Percentiles rank a stretch among this genome's conserved stretches.
phyloP scores from a whole-genome alignment of 2,329 filamentous ascomycete genomes.

The Neurospora crassa region DNA sequence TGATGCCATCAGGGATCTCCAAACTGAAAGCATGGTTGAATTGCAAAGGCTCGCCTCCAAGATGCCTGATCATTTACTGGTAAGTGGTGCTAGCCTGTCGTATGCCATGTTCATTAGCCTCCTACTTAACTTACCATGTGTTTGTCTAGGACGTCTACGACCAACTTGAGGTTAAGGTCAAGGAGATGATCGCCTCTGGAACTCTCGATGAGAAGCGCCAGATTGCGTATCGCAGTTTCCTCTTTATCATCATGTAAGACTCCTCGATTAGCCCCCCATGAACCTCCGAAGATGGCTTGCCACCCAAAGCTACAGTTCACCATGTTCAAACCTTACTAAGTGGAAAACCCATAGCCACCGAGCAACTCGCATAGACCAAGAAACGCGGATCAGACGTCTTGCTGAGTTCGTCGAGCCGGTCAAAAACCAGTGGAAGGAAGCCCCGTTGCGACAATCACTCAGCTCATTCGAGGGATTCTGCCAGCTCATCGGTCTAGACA shows the following conservation, averaged over 20 bases:
- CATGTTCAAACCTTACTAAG: conserved; percentile 4
- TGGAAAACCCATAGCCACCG: conserved; percentile 53
- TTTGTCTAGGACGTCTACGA: conserved; percentile 64
- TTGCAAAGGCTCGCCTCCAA: conserved; percentile 80
- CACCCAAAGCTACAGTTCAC: background rate
- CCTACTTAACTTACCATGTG: conserved; percentile 13
- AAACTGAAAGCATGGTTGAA: conserved; percentile 76
- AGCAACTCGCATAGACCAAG: conserved; percentile 61
- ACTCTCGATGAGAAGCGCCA: conserved; percentile 72
- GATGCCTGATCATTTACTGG: conserved; percentile 82
- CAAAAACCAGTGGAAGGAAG: conserved; percentile 67
- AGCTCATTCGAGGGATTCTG: conserved; percentile 72
- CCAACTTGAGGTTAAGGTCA: conserved; percentile 73
- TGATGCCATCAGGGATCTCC: conserved; percentile 82
- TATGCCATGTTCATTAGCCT: background rate
- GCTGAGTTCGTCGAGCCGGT: conserved; percentile 75
- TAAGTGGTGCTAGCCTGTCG: conserved; percentile 26
- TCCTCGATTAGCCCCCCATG: background rate
- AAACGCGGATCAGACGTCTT: conserved; percentile 62
- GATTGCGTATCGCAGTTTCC: conserved; percentile 78
- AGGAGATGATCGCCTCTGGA: conserved; percentile 65
- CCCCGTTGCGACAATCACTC: conserved; percentile 58
- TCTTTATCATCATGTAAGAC: conserved; percentile 83
- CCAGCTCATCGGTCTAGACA: conserved; percentile 66
- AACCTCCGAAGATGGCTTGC: background rate